Percentiles rank a stretch among this genome's conserved stretches.
phyloP scores from a whole-genome alignment of 2,329 filamentous ascomycete species.

The Bimuria novae-zelandiae region DNA sequence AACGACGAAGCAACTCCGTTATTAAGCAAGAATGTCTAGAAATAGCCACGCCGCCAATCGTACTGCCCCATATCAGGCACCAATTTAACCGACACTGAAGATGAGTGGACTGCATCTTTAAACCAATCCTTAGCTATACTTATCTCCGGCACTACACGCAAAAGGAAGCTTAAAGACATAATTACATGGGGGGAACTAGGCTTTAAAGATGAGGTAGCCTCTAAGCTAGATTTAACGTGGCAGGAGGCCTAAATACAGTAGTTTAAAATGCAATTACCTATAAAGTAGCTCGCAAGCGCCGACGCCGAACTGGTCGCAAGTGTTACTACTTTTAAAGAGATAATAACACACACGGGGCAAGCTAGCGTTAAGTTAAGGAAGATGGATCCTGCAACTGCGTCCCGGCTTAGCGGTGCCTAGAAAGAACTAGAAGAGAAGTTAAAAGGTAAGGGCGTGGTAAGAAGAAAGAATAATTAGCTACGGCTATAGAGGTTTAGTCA shows the following conservation, averaged over 20 bases:
- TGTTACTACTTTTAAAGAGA: background rate
- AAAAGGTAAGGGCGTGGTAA: background rate
- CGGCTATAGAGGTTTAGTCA: background rate
- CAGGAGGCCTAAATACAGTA: background rate
- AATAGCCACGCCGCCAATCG: background rate
- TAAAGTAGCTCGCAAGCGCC: background rate
- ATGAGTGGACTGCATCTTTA: background rate
- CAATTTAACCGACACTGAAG: background rate
- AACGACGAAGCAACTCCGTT: background rate
- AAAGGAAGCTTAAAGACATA: slow-evolving; percentile 3
- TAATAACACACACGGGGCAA: slow-evolving; percentile 1
- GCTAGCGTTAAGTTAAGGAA: background rate
- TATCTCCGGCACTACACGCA: background rate
- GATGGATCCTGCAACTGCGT: background rate
- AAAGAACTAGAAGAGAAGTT: slow-evolving; percentile 1
- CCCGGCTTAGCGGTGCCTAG: background rate
- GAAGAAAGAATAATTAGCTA: background rate
- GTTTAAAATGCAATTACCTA: slow-evolving; percentile 2
- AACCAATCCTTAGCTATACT: background rate
- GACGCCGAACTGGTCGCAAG: background rate
- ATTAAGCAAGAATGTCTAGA: background rate
- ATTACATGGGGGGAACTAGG: background rate
- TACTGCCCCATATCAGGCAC: background rate
- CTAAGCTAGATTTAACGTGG: slow-evolving; percentile 3
- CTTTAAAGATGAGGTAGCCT: background rate